phyloP scores from a whole-genome alignment of 495 filamentous ascomycete genomes.

The Hypoxylon cercidicola region DNA sequence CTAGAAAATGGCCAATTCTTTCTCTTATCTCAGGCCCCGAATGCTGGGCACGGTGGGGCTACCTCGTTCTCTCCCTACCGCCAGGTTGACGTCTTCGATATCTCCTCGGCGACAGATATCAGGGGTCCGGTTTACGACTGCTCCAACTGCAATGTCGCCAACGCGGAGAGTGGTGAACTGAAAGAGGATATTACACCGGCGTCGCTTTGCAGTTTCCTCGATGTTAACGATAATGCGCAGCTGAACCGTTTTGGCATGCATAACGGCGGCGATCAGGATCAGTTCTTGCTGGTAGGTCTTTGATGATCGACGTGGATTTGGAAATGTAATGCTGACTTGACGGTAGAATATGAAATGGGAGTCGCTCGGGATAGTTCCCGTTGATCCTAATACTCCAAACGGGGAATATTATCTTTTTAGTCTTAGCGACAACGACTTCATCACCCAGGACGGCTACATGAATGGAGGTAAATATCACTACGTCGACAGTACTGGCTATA shows the following conservation, averaged over 20 bases:
- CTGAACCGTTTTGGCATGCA: constrained; percentile 74
- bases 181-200: constrained; percentile 68
- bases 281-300: constrained; percentile 32
- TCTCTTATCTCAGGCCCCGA: constrained; percentile 73
- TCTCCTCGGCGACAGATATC: constrained; percentile 72
- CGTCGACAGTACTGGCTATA: constrained; percentile 70
- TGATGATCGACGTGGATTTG: background rate
- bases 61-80: constrained; percentile 70
- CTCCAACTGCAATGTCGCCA: constrained; percentile 43
- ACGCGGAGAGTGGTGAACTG: constrained; percentile 60
- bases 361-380: constrained; percentile 71
- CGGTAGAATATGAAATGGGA: constrained; percentile 85
- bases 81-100: constrained; percentile 78
- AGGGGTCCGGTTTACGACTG: constrained; percentile 67
- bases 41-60: constrained; percentile 66
- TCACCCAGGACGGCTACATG: constrained; percentile 77
- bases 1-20: constrained; percentile 73
- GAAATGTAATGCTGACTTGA: constrained; percentile 4
- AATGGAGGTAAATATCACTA: constrained; percentile 71
- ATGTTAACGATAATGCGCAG: constrained; percentile 76
- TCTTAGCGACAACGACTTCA: constrained; percentile 82
- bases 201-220: constrained; percentile 74
- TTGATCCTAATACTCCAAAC: constrained; percentile 55
- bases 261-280: constrained; percentile 62
- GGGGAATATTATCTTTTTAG: constrained; percentile 76